Base-by-base conservation (phyloP, 2,329 filamentous ascomycete species). In the Lachnellula willkommii region DNA sequence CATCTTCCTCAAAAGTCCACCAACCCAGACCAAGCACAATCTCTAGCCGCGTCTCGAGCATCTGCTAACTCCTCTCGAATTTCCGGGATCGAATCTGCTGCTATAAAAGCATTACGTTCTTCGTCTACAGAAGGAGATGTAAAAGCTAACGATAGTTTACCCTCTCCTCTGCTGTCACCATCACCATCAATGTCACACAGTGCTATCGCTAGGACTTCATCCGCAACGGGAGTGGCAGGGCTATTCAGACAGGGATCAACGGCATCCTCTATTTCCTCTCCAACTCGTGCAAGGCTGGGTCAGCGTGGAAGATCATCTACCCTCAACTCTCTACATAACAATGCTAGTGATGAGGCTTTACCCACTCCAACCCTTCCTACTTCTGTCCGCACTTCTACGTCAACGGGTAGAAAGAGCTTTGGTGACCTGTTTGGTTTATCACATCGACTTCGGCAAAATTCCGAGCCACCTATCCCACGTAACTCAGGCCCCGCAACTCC, bases 331-430 rank as follows among this genome's bases (percentile, higher is more conserved):
- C 72, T 93, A 45, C 84, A 86, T 17, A 84, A 87, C 60, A 80
- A 82, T 53, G 89, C 87, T 1, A 84, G 85, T 53, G 89, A 90
- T 59, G 83, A 87, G 36, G 83, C 85, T 53, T 79, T 88, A 5
- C 77, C 83, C 6, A 84, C 87, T 3, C 84, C 85, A 4, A 81
- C 82, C 24, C 72, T 84, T n/a, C 68, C 66, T 36, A 28, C 51
- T 22, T 68, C 69, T 4, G 63, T 64, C 2, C 80, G 91, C 51
- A 92, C 84, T 5, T 96, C 92, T 1, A 90, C 87, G 1, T 96
- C 90, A 0, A 93, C 87, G n/a, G 91, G 92, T 5, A 83, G 94
- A 53, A 94, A 92, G 72, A 97, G 93, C 72, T 90, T 99, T 65
- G 90, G 92, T 52, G 94, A 96, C 63, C 76, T 97, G 20, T 85